Base-by-base conservation (phyloP, 345 rosid genomes). In the Leavenworthia alabamica region DNA sequence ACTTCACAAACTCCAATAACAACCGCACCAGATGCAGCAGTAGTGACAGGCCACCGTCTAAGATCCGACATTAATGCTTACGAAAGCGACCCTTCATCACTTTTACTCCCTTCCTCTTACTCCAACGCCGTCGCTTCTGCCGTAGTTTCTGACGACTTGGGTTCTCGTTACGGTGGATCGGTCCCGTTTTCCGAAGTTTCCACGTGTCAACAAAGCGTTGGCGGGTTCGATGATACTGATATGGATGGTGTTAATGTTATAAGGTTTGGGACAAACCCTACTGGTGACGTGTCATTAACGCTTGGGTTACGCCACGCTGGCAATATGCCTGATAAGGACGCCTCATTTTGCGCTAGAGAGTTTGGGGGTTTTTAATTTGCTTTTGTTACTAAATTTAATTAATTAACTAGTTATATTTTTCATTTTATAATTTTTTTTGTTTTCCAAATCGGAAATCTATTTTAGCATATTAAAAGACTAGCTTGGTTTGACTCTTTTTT, bases 281-380 rank as follows among this genome's bases (percentile, higher is more conserved):
- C 79, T 7, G 93, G 96, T 22, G 93, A 89, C 54, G 96, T 92
- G 43, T 92, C 98, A 12, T 91, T 92, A 70, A 92, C 98, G 24
- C 79, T 92, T 73, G 98, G 98, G 80, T 73, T 92, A 60, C 96
- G 89, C 64, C 98, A 92, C 56, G 79, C 87, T 54, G 93, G 93
- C 35, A 86, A 82, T 71, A 74, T 77, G 69, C 81, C 92, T 20
- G 93, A 88, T 40, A 84, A 80, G 50, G 74, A 60, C 15, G 66
- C 74, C 45, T 63, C 90, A 45, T 92, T 92, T 83, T 78, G 90
- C 7, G 71, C 84, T 71, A 83, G 89, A 57, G 95, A 85, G 44
- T 86, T 89, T 70, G 84, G 86, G 17, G 77, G 82, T 46, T 83
- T 82, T 60, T 92, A 60, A 78, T 69, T 69, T 27, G 44, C 20